Evolutionary conservation across 2,329 filamentous ascomycete genomes (phyloP), one percentile per base, ranked within the genome.

Genomic region (Fusarium equiseti): DNA sequence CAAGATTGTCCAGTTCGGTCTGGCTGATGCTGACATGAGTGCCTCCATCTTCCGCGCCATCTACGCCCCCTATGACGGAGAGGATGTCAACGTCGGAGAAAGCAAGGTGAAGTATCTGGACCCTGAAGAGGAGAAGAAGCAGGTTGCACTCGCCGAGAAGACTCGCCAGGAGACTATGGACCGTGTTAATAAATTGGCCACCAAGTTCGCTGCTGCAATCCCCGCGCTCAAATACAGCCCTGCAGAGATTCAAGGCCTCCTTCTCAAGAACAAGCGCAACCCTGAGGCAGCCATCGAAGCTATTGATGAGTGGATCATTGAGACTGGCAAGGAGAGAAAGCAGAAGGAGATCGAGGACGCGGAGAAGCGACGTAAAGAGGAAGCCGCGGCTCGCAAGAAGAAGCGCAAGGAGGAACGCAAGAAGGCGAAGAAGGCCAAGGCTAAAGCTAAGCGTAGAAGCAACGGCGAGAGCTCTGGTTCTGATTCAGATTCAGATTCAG

Each of bases 171-270:
- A 79, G 55, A 80, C 81, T 15, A 76, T 81, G 7, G 79, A 81
- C 24, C 76, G 73, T n/a, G 77, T 89, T n/a, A 77, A 82, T 18
- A 70, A 68, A 6, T 78, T 88, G n/a, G 85, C 87, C 2, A 58
- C 75, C 15, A 72, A 82, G 54, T 90, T 90, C 62, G 82, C 84
- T 2, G 73, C 79, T 11, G 81, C 80, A 75, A 81, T 90, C n/a
- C 88, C 88, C 0, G 80, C 81, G 29, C 79, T 83, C 45, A 83
- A 88, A 74, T 90, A 90, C 74, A 88, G 85, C 56, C 88, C 88
- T 0, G 88, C 88, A 8, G 87, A 90, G 77, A 82, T 90, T 8
- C 88, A 90, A 75, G 88, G 88, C 8, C 85, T 85, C 59, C 80
- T 90, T 51, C 80, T 90, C 66, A 84, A 83, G 73, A 79, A 89